A percentile compares a stretch with the other conserved stretches of the same genome.
These are phyloP conservation scores for Ophiostoma quercus DNA, from an alignment of 2,329 filamentous ascomycete species.

Conservation along the genomic window DNA sequence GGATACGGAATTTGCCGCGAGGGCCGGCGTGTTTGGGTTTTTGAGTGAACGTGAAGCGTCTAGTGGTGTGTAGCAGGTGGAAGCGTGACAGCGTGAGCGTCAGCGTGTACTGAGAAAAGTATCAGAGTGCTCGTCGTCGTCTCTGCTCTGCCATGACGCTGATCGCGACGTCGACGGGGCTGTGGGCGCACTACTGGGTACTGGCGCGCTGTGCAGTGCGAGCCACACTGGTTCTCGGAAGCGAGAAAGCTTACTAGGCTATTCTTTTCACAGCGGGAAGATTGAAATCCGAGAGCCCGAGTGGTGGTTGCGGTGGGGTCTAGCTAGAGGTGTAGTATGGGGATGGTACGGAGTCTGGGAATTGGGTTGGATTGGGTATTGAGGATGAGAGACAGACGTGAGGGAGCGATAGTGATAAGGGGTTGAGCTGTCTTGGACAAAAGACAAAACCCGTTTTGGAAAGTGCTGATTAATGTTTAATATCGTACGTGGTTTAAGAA, in stretches of 20 bases:
- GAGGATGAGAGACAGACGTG: not conserved
- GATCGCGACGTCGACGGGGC: conserved; percentile 12
- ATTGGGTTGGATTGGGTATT: not conserved
- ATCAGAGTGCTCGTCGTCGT: too few relatives aligned
- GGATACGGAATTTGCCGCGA: conserved; percentile 7
- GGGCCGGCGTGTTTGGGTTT: not conserved
- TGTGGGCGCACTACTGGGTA: not conserved
- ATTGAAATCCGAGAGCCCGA: conserved; percentile 23
- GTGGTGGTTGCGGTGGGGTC: not conserved
- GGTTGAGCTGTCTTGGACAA: not conserved
- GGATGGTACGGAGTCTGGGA: not conserved
- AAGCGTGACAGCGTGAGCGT: not conserved
- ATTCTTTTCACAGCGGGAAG: conserved; percentile 9
- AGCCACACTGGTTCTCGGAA: not conserved
- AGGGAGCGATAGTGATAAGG: conserved; percentile 1
- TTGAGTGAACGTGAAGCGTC: not conserved
- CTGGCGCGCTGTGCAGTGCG: not conserved
- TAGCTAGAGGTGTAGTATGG: conserved; percentile 7
- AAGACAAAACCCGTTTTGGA: not conserved
- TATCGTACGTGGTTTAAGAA: not conserved
- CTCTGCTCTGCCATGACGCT: not conserved
- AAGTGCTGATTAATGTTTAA: not conserved
- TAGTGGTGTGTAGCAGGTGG: not conserved
- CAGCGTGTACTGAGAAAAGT: not conserved
- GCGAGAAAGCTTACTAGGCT: conserved; percentile 10